Evolutionary conservation across 768 basidiomycete genomes (phyloP), one percentile per base, ranked within the genome.

Genomic region (Lyophyllum shimeji): DNA sequence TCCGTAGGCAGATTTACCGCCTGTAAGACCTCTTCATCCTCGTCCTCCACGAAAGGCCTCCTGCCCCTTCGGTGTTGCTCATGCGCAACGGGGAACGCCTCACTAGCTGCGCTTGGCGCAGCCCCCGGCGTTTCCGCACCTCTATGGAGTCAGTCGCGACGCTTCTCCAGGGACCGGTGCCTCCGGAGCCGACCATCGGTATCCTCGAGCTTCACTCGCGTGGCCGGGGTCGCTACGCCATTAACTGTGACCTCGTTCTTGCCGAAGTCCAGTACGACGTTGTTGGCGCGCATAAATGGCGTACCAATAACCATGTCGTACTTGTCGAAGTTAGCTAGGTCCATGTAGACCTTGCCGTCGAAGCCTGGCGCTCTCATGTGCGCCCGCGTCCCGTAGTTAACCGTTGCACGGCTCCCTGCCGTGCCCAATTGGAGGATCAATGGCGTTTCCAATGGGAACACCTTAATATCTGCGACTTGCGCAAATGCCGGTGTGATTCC

Each of bases 301-400:
- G 65, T 71, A 0, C 76, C 72, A 0, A 77, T 60, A 0, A 77
- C 67, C 46, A 67, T 54, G 29, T 76, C 70, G 52, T 75, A 77
- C 3, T 55, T 56, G 47, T 74, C 70, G 11, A 76, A 60, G 37
- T 75, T 76, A 0, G 60, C 62, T 0, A 76, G 59, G 49, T 76
- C 70, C 4, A 74, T 56, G 37, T 72, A 72, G 25, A 52, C 25
- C 25, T 0, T 57, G 46, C 3, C 39, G 4, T 40, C 7, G 9
- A 64, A 21, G 0, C 44, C 34, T 2, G 60, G 60, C 2, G 69
- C 18, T 0, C 13, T 5, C 0, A 71, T 21, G 0, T 50, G 9
- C 2, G 61, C 57, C 6, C 61, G 48, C 0, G 64, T 49, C 0
- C 74, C 71, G 53, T 67, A 67, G 13, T 67, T 66, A 7, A 76